phyloP scores from a whole-genome alignment of 495 filamentous ascomycete species.

The Aspergillus kassunensis region DNA sequence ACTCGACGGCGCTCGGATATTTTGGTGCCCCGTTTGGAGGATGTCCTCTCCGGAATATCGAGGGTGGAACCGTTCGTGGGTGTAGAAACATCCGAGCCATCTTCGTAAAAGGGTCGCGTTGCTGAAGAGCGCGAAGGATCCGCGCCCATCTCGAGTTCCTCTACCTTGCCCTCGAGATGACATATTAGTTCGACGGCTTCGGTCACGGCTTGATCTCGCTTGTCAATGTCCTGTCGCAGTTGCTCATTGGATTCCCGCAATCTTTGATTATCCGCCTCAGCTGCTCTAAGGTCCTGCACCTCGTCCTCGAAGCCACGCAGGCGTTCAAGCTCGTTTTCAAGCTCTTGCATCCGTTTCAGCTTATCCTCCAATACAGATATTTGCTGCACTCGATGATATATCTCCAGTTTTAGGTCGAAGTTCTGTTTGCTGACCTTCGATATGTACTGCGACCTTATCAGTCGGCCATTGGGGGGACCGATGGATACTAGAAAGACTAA shows the following conservation, averaged over 20 bases:
- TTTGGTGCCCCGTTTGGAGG: constrained; percentile 29
- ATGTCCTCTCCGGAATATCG: constrained; percentile 41
- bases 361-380: constrained; percentile 65
- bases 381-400: constrained; percentile 67
- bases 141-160: constrained; percentile 42
- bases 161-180: constrained; percentile 63
- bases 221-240: constrained; percentile 64
- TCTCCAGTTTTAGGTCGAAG: constrained; percentile 83
- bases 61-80: constrained; percentile 25
- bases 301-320: constrained; percentile 61
- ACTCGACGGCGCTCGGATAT: constrained; percentile 13
- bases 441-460: constrained; percentile 34
- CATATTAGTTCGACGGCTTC: constrained; percentile 82
- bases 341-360: constrained; percentile 60
- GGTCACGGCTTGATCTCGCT: constrained; percentile 70
- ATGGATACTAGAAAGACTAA: constrained; percentile 18
- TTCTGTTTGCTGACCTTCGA: constrained; percentile 78
- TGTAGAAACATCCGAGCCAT: constrained; percentile 24
- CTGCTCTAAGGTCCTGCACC: constrained; percentile 56
- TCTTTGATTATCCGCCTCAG: constrained; percentile 46
- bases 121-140: constrained; percentile 25
- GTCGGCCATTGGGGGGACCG: not conserved
- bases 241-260: constrained; percentile 59
- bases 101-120: constrained; percentile 19
- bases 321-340: constrained; percentile 63